Evolutionary conservation across 495 filamentous ascomycete species (phyloP).

Genomic region (Penicillium riverlandense): DNA sequence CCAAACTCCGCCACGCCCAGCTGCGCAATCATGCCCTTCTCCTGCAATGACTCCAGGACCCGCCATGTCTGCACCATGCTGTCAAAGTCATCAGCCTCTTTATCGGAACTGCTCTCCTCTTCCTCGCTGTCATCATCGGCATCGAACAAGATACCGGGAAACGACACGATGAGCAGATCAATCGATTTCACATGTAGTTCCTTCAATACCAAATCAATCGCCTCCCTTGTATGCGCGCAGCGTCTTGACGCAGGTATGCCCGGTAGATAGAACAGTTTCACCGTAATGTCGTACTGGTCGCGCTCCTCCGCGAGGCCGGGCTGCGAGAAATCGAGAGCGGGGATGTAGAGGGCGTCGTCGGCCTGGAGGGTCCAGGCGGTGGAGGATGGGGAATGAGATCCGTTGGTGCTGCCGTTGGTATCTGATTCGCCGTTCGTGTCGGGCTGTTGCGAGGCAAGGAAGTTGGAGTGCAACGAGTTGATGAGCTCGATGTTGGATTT

Average conservation of each 20-base stretch:
- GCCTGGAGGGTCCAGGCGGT: conserved; percentile 58
- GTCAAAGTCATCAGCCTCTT: conserved; percentile 46
- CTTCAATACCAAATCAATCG: conserved; percentile 68
- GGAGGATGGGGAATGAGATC: conserved; percentile 15
- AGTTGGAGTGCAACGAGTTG: conserved; percentile 76
- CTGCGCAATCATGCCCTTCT: conserved; percentile 59
- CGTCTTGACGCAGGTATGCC: conserved; percentile 54
- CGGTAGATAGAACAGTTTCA: conserved; percentile 88
- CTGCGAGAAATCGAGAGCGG: conserved; percentile 63
- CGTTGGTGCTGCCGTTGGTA: conserved; percentile 8
- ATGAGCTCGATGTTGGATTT: conserved; percentile 86
- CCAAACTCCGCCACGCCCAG: conserved; percentile 91
- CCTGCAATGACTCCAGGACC: conserved; percentile 67
- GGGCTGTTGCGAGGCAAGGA: conserved; percentile 57
- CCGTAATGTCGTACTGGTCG: conserved; percentile 81
- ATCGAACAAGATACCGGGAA: conserved; percentile 89
- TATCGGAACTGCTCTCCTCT: conserved; percentile 51
- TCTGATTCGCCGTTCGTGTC: conserved; percentile 26
- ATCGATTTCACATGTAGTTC: conserved; percentile 69
- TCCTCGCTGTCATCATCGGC: conserved; percentile 81
- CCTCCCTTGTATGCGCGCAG: conserved; percentile 61
- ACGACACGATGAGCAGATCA: conserved; percentile 86
- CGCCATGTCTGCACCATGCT: conserved; percentile 67
- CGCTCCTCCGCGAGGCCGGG: conserved; percentile 70
- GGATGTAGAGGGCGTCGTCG: conserved; percentile 61